These are phyloP conservation scores for Cercospora janseana DNA, from an alignment of 2,329 filamentous ascomycete species.

Conservation along the genomic window DNA sequence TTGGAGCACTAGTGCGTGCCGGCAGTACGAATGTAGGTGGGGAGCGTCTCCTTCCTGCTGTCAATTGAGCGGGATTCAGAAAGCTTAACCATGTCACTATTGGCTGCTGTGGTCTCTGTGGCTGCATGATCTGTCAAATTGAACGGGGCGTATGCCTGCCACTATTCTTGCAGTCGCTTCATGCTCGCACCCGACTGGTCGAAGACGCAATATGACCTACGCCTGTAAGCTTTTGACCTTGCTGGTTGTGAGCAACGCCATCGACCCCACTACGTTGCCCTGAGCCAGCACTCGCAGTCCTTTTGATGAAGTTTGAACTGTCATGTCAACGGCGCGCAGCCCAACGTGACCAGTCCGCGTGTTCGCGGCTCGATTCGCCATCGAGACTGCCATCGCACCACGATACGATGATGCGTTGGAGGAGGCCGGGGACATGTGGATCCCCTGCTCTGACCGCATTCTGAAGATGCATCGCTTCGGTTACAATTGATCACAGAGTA, in stretches of 20 bases:
- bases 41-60: slow-evolving; percentile 27
- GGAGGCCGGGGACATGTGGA: slow-evolving; percentile 18
- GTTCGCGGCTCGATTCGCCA: slow-evolving; percentile 17
- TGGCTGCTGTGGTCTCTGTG: slow-evolving; percentile 27
- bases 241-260: slow-evolving; percentile 14
- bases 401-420: slow-evolving; percentile 4
- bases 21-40: slow-evolving; percentile 19
- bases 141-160: slow-evolving; percentile 25
- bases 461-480: slow-evolving; percentile 23
- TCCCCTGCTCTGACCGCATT: slow-evolving; percentile 25
- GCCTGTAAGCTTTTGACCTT: slow-evolving; percentile 19
- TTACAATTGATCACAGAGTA: slow-evolving; percentile 23
- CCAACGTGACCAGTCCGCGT: slow-evolving; percentile 5
- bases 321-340: slow-evolving; percentile 16
- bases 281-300: slow-evolving; percentile 20
- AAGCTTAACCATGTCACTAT: slow-evolving; percentile 26
- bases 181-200: slow-evolving; percentile 26
- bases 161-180: slow-evolving; percentile 29
- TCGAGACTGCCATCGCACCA: not conserved
- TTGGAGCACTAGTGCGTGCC: slow-evolving; percentile 19
- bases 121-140: slow-evolving; percentile 31
- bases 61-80: slow-evolving; percentile 29
- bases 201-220: slow-evolving; percentile 23
- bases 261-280: slow-evolving; percentile 15
- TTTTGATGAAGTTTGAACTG: slow-evolving; percentile 21